These are phyloP conservation scores for Trifolium dubium DNA, from an alignment of 306 rosid species.

Conservation along the genomic window DNA sequence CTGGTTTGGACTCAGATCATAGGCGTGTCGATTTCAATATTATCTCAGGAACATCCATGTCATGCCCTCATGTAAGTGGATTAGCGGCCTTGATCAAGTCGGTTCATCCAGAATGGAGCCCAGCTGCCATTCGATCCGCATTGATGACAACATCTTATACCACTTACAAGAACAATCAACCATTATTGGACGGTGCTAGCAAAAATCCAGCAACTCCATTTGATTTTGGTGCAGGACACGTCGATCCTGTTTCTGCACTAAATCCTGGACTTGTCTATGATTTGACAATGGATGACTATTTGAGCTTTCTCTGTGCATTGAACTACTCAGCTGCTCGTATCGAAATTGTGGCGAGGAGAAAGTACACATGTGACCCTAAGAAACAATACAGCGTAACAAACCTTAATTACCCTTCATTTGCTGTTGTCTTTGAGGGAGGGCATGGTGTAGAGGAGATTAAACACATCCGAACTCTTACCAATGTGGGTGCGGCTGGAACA, in stretches of 20 bases:
- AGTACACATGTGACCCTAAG: conserved; percentile 39
- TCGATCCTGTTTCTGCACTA: not conserved
- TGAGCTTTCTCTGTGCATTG: conserved; percentile 67
- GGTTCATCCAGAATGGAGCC: conserved; percentile 79
- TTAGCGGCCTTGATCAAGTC: conserved; percentile 70
- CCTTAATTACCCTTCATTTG: conserved; percentile 78
- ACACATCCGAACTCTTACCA: conserved; percentile 62
- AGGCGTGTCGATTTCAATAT: conserved; percentile 83
- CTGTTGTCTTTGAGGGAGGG: conserved; percentile 49
- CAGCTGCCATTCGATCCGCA: conserved; percentile 76
- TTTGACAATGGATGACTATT: conserved; percentile 60
- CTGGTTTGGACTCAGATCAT: conserved; percentile 39
- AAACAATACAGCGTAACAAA: not conserved
- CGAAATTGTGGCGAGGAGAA: conserved; percentile 48
- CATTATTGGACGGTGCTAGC: conserved; percentile 52
- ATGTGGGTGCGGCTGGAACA: conserved; percentile 64
- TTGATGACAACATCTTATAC: conserved; percentile 83
- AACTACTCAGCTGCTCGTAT: conserved; percentile 57
- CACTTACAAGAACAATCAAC: conserved; percentile 49
- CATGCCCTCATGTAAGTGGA: conserved; percentile 90
- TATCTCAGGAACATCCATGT: conserved; percentile 85
- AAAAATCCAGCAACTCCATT: conserved; percentile 67
- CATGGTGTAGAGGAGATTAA: conserved; percentile 13
- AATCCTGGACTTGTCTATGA: conserved; percentile 54
- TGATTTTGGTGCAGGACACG: conserved; percentile 81